Conservation (phyloP, 108 stramenopile species). For the Nitzschia palea region DNA sequence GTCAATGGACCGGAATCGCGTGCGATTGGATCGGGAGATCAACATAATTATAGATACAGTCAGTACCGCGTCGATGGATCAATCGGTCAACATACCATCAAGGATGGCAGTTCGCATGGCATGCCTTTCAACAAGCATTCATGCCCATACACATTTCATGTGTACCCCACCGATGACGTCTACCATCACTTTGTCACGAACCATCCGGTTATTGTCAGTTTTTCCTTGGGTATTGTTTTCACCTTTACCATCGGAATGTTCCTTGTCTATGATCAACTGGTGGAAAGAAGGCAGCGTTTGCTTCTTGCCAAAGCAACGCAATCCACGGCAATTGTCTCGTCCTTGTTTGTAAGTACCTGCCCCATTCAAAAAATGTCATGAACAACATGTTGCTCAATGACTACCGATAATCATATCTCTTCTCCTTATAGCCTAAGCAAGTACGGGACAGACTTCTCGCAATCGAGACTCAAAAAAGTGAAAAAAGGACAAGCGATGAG, state of each 20-base stretch:
- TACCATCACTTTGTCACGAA: constrained; percentile 8
- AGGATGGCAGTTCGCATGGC: background rate
- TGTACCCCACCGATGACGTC: constrained; percentile 16
- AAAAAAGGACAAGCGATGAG: background rate
- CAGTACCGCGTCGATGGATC: background rate
- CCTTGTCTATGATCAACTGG: constrained; percentile 53
- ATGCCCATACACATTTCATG: constrained; percentile 21
- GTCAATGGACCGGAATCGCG: constrained; percentile 41
- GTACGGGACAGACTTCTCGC: background rate
- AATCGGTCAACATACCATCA: background rate
- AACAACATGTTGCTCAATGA: background rate
- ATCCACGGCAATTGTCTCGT: constrained; percentile 44
- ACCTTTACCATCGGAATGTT: constrained; percentile 42
- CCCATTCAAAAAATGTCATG: constrained; percentile 16
- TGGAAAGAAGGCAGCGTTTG: constrained; percentile 47
- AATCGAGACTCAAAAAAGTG: background rate
- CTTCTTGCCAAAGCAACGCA: constrained; percentile 32
- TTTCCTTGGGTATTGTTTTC: constrained; percentile 40
- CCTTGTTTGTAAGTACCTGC: constrained; percentile 61
- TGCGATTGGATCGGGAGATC: constrained; percentile 55
- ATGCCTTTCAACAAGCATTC: background rate
- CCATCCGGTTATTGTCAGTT: constrained; percentile 31
- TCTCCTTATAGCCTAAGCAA: constrained; percentile 2
- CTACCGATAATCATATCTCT: background rate
- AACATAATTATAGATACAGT: constrained; percentile 46